Evolutionary conservation across 768 basidiomycete species (phyloP).

Genomic region (Leucosporidium creatinivorum): DNA sequence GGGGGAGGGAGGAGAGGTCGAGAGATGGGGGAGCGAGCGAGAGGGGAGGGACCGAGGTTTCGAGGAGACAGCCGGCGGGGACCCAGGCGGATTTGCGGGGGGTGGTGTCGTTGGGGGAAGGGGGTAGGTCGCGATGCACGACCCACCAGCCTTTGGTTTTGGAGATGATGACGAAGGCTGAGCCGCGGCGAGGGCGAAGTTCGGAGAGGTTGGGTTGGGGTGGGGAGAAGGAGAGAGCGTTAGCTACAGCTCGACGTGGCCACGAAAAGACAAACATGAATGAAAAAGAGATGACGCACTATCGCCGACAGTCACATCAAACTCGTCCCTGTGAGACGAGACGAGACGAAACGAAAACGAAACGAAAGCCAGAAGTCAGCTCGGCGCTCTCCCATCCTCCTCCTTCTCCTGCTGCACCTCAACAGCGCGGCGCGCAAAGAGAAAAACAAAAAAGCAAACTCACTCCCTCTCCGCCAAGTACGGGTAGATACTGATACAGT

Average conservation of each 20-base stretch:
- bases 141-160: conserved; percentile 97
- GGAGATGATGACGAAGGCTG: conserved; percentile 36
- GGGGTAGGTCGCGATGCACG: conserved; percentile 86
- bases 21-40: conserved; percentile 63
- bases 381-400: background rate
- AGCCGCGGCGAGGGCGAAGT: background rate
- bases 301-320: conserved; percentile 83
- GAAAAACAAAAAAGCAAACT: background rate
- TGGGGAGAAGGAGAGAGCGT: background rate
- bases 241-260: background rate
- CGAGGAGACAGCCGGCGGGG: conserved; percentile 90
- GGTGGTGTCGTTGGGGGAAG: conserved; percentile 75
- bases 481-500: conserved; percentile 96
- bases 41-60: conserved; percentile 84
- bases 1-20: conserved; percentile 37
- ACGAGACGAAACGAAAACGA: no score
- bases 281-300: conserved; percentile 42
- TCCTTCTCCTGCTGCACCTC: no score
- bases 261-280: conserved; percentile 3
- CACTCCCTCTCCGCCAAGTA: conserved; percentile 92
- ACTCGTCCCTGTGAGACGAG: conserved; percentile 68
- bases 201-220: background rate
- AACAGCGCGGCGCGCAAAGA: background rate
- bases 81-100: conserved; percentile 89
- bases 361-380: background rate